Conservation (phyloP, 2,329 filamentous ascomycete genomes). For the Ceratocystis colombiana region DNA sequence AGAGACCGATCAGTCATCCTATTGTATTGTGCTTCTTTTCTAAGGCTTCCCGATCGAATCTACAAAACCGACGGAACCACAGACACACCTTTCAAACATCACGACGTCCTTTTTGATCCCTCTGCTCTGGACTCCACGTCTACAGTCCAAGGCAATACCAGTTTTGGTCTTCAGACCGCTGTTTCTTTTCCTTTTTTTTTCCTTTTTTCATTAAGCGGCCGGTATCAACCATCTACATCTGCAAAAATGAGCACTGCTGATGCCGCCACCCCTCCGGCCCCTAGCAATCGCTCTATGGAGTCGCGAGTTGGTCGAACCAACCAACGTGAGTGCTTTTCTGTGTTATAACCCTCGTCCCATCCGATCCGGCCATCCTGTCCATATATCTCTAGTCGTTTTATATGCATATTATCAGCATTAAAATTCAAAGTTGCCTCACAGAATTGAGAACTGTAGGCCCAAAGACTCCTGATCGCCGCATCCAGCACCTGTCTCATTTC, state of each 20-base stretch:
- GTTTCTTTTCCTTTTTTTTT: constrained; percentile 7
- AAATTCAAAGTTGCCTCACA: not conserved
- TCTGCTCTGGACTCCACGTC: constrained; percentile 22
- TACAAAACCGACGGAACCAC: not conserved
- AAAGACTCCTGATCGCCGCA: not conserved
- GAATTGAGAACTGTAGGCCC: not conserved
- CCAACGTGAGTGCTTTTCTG: constrained; percentile 55
- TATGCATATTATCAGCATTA: not conserved
- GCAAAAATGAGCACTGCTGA: constrained; percentile 22
- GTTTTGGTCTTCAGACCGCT: constrained; percentile 16
- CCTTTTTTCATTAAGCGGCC: not conserved
- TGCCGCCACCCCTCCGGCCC: constrained; percentile 25
- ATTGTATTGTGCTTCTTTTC: constrained; percentile 3
- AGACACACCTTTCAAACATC: constrained; percentile 14
- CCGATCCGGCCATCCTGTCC: not conserved
- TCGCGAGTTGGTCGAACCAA: constrained; percentile 67
- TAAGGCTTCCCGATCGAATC: not conserved
- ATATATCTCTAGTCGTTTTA: not conserved
- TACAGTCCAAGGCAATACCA: constrained; percentile 1
- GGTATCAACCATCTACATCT: not conserved
- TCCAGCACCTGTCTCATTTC: not conserved
- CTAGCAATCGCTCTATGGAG: constrained; percentile 50
- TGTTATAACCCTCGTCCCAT: not conserved
- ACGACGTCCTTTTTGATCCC: constrained; percentile 23
- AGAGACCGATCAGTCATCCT: not conserved